Evolutionary conservation across 2,329 filamentous ascomycete genomes (phyloP).

Genomic region (Beauveria australis): DNA sequence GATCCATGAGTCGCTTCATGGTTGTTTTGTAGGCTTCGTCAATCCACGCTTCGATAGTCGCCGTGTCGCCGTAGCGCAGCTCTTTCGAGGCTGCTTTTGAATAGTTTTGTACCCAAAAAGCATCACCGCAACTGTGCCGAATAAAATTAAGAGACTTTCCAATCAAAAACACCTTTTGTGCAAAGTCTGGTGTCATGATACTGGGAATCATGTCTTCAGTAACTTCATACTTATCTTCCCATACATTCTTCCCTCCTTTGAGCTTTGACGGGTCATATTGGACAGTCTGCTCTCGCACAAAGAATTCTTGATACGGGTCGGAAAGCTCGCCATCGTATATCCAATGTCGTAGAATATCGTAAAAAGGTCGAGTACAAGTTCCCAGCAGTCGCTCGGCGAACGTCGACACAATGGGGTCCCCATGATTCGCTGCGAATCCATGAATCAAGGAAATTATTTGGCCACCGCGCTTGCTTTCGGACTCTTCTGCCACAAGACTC

Average conservation of each 20-base stretch:
- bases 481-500: constrained; percentile 89
- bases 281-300: constrained; percentile 71
- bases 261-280: constrained; percentile 41
- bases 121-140: constrained; percentile 87
- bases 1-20: constrained; percentile 85
- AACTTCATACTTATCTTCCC: constrained; percentile 95
- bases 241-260: constrained; percentile 75
- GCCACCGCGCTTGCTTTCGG: constrained; percentile 73
- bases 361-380: constrained; percentile 89
- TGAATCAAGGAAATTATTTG: constrained; percentile 92
- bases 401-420: constrained; percentile 85
- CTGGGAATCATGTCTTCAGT: constrained; percentile 80
- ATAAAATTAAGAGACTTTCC: constrained; percentile 98
- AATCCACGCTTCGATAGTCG: constrained; percentile 83
- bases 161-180: constrained; percentile 93
- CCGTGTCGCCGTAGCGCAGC: constrained; percentile 85
- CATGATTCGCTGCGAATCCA: constrained; percentile 84
- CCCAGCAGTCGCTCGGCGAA: constrained; percentile 85
- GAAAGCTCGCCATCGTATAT: constrained; percentile 97
- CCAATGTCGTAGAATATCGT: constrained; percentile 92
- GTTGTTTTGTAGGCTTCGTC: constrained; percentile 97
- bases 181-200: constrained; percentile 89
- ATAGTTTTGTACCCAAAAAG: constrained; percentile 91
- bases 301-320: constrained; percentile 95
- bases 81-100: constrained; percentile 90